These are phyloP conservation scores for Alternaria dauci DNA, from an alignment of 2,329 filamentous ascomycete genomes.

Conservation along the genomic window DNA sequence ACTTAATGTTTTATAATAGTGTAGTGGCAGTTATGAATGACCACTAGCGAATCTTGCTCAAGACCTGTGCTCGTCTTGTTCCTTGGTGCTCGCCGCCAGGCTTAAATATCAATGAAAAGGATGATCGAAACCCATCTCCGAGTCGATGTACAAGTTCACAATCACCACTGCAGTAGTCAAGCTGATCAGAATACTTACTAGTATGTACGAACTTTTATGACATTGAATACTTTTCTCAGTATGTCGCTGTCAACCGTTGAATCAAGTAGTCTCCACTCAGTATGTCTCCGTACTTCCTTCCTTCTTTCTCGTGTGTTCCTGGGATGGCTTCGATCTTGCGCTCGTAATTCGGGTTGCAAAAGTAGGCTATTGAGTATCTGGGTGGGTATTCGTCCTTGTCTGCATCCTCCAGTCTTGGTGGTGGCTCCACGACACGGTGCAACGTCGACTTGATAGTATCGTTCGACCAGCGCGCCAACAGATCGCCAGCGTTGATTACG, in stretches of 20 bases:
- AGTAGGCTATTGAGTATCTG: constrained; percentile 87
- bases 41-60: neutral
- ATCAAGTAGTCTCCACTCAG: constrained; percentile 83
- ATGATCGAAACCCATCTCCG: neutral
- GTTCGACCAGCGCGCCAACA: constrained; percentile 89
- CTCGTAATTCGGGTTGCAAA: constrained; percentile 86
- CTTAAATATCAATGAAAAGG: neutral
- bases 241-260: constrained; percentile 77
- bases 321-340: constrained; percentile 81
- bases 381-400: constrained; percentile 70
- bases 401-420: constrained; percentile 57
- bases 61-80: neutral
- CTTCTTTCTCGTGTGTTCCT: constrained; percentile 72
- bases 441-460: constrained; percentile 90
- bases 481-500: constrained; percentile 88
- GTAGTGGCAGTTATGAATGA: neutral
- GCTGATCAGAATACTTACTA: neutral
- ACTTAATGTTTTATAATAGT: neutral
- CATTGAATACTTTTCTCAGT: constrained; percentile 30
- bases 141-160: neutral
- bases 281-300: constrained; percentile 82
- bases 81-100: neutral
- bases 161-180: neutral
- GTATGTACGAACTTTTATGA: neutral
- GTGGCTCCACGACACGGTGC: constrained; percentile 89